Base-by-base conservation (phyloP, 2,329 filamentous ascomycete genomes). In the Corinectria fuckeliana region DNA sequence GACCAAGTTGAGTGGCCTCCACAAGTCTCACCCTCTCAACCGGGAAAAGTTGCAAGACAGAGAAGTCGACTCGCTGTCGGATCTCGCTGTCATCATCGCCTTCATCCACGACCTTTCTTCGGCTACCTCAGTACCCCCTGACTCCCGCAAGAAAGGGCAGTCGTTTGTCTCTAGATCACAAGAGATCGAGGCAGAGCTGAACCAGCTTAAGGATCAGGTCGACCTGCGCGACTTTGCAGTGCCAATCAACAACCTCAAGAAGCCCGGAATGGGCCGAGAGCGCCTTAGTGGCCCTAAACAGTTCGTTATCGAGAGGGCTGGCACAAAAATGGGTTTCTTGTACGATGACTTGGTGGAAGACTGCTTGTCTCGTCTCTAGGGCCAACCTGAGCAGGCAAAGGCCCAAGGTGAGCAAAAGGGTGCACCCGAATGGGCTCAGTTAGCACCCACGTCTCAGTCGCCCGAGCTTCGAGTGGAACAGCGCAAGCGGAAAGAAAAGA, bases 261-360 rank as follows among this genome's bases (percentile, higher is more conserved):
- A 81, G 51, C 77, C 78, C 0, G 76, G 74, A 0, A 73, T 78
- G 71, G 70, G 77, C 0, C 60, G n/a, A 70, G 2, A 61, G 59
- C 0, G 77, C 80, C 2, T 64, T 82, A 4, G 66, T 68, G 3
- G 59, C 65, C 0, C 69, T 84, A 0, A 73, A 81, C 32, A 64
- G 9, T 78, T 78, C 44, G 56, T 83, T 3, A 32, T 70, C 1
- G 69, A 77, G 0, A 78, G 77, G 23, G 62, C 73, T 0, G 79
- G 80, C 2, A 71, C 73, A 0, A 78, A 72, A n/a, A 59, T 83
- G 13, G 77, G 75, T 1, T 75, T 75, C 39, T 64, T 82, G 0
- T 84, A 82, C 59, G 71, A 80, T 42, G 76, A 81, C 42, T 50
- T 80, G 6, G 64, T 81, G 3, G 70, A 80, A 0, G 74, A 78